Base-by-base conservation (phyloP, 495 filamentous ascomycete genomes). In the Talaromyces stipitatus region DNA sequence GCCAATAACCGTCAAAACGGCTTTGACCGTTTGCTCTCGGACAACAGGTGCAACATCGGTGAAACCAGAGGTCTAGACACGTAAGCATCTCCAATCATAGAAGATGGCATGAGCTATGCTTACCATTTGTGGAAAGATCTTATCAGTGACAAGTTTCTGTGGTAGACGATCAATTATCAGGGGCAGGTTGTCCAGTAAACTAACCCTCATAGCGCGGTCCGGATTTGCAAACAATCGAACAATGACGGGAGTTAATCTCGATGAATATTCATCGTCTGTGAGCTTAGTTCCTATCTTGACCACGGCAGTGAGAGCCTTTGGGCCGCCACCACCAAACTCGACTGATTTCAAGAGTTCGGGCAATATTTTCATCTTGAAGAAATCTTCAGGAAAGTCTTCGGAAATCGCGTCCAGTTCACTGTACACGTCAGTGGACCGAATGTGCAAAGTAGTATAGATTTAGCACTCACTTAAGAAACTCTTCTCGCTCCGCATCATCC, bases 301-400 rank as follows among this genome's bases (percentile, higher is more conserved):
- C 16, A 96, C 88, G 5, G 92, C 84, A 0, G 77, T 73, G 56
- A 98, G 91, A 5, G 95, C 91, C 63, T 96, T 96, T 0, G 92
- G 87, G 0, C 94, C 94, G 38, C 95, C 94, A 23, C 94, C 94
- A 23, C 94, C 95, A 70, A 96, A 98, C 63, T 98, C 94, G 8
- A 98, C 90, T 0, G 91, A 94, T 64, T 97, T 97, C 0, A 98
- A 77, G n/a, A 98, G 75, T 67, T 97, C 94, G 1, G 94, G 94
- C 14, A 98, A 79, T 10, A 97, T 83, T 63, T 97, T 98, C 83
- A 94, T 89, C 66, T 92, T 95, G 76, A 97, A 94, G 67, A 94
- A 98, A 55, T 96, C 92, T 63, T 97, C 94, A 0, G 94, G 94
- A 60, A 97, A 96, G 67, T 97, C 91, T 59, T 95, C 90, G 1